Base-by-base conservation (phyloP, 148 eudicot genomes). In the Diospyros kaki region DNA sequence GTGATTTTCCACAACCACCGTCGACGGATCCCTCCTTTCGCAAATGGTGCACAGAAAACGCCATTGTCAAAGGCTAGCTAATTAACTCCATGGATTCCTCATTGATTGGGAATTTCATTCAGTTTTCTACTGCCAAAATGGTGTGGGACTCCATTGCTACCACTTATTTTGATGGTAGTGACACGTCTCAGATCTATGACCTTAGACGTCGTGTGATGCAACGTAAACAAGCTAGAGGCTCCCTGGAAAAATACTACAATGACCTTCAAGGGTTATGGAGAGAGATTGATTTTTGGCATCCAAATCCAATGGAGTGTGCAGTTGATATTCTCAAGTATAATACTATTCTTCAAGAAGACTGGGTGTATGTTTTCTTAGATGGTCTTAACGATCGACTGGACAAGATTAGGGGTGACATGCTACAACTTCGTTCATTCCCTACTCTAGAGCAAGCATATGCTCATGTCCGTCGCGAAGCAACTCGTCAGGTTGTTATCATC, bases 131-230 rank as follows among this genome's bases (percentile, higher is more conserved):
- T 1, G 60, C 73, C 5, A 69, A 69, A 9, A 1, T 0, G 5
- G 45, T 69, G 6, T 69, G 73, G 73, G 73, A 72, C 42, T 7
- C 60, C 3, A 40, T 55, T 52, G 59, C 73, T 18, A 46, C 60
- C 60, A 70, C 73, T 6, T 70, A 4, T 46, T 52, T 6, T 39
- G 60, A 53, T 39, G 45, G 73, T 39, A 71, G 11, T 28, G 60
- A 71, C n/a, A 18, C 53, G 5, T 28, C 62, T 4, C 73, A 42
- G 4, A 62, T 71, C 0, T 68, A 12, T n/a, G 71, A 41, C 3
- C 12, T 59, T 0, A 7, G n/a, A 13, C 14, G 13, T 13, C 4
- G 73, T 2, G 73, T 53, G n/a, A 69, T 4, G 38, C 13, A 10
- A 14, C 6, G 42, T 0, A 72, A 17, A 6, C 75, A 72, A 72